Conservation (phyloP, 2,329 filamentous ascomycete genomes). For the Fusarium sp. region DNA sequence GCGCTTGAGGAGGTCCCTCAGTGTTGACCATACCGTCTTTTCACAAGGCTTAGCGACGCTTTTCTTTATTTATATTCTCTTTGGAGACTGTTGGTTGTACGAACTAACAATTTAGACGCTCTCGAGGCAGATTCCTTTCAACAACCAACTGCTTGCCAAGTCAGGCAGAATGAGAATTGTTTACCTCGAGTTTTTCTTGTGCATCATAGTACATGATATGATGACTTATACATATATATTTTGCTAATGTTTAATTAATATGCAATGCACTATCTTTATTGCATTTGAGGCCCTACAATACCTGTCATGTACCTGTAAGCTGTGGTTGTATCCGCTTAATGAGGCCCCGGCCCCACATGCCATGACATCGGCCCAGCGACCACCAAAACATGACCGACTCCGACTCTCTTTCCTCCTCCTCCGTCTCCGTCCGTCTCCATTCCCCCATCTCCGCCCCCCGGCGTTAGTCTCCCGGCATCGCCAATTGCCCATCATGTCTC, state of each 20-base stretch:
- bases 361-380: slow-evolving; percentile 31
- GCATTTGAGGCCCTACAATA: slow-evolving; percentile 17
- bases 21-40: background rate
- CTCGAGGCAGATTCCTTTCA: background rate
- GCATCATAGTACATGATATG: background rate
- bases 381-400: slow-evolving; percentile 27
- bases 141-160: background rate
- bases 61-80: background rate
- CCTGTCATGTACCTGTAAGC: background rate
- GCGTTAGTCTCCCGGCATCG: slow-evolving; percentile 24
- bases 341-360: slow-evolving; percentile 35
- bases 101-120: background rate
- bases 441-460: slow-evolving; percentile 21
- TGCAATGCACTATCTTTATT: slow-evolving; percentile 4
- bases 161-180: background rate
- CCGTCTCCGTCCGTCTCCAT: slow-evolving; percentile 13
- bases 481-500: slow-evolving; percentile 69
- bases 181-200: background rate
- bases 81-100: background rate
- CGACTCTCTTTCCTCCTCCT: slow-evolving; percentile 23
- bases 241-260: background rate
- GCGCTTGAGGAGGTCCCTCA: slow-evolving; percentile 10
- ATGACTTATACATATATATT: background rate
- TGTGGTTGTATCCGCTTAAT: background rate
- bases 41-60: slow-evolving; percentile 13